Percentiles rank a stretch among this genome's conserved stretches.
phyloP scores from a whole-genome alignment of 1,284 basidiomycete species.

The Ceratorhiza oryzae-sativae region DNA sequence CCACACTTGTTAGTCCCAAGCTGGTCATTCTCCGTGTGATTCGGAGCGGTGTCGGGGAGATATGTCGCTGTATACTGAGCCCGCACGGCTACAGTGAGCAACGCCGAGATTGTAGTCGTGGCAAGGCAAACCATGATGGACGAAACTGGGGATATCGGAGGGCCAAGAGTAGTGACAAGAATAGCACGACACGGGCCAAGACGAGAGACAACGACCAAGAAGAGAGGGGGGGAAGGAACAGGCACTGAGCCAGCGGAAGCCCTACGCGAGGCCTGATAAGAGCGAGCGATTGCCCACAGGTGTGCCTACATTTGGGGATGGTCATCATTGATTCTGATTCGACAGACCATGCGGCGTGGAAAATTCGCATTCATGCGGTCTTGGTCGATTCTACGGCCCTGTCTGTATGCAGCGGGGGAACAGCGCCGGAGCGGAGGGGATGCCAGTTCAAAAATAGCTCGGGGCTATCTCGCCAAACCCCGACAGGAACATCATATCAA shows the following conservation, averaged over 20 bases:
- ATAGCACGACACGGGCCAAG: not conserved
- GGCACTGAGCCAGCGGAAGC: not conserved
- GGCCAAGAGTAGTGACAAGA: not conserved
- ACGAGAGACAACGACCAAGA: not conserved
- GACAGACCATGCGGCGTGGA: not conserved
- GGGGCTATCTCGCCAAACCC: slow-evolving; percentile 13
- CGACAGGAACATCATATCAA: not conserved
- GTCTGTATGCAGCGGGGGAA: not conserved
- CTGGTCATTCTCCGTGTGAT: slow-evolving; percentile 49
- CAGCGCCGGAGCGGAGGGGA: not conserved
- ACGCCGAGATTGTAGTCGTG: slow-evolving; percentile 1
- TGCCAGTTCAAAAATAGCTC: not conserved
- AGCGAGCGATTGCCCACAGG: not conserved
- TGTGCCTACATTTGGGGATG: not conserved
- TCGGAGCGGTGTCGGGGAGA: slow-evolving; percentile 40
- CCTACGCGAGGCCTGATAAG: slow-evolving; percentile 2
- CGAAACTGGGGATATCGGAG: not conserved
- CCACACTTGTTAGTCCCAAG: slow-evolving; percentile 50
- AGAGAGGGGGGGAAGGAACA: not conserved
- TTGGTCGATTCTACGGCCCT: not conserved
- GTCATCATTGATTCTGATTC: not conserved
- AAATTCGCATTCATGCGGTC: not conserved
- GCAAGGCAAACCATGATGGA: slow-evolving; percentile 2
- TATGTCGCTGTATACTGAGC: slow-evolving; percentile 44
- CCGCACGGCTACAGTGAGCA: slow-evolving; percentile 15